phyloP scores from a whole-genome alignment of 805 yeast genomes.

The Wickerhamomyces chambardii region DNA sequence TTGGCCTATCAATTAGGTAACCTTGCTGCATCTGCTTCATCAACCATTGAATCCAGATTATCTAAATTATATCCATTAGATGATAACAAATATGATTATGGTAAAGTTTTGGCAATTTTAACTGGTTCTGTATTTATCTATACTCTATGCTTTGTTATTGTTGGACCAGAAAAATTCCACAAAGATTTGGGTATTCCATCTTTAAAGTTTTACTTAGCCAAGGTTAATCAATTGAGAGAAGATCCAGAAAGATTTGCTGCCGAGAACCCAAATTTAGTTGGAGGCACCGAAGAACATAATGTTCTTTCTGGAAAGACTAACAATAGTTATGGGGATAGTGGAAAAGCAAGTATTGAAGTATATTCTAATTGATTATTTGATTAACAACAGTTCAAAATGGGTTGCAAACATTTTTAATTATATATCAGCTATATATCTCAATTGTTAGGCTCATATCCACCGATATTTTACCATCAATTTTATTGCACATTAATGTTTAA shows the following conservation, averaged over 20 bases:
- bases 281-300: no score
- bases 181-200: slow-evolving; percentile 22
- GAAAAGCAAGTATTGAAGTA: no score
- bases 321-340: no score
- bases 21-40: slow-evolving; percentile 60
- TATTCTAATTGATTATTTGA: no score
- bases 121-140: slow-evolving; percentile 59
- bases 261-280: no score
- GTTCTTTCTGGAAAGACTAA: no score
- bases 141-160: slow-evolving; percentile 32
- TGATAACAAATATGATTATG: slow-evolving; percentile 35
- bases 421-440: no score
- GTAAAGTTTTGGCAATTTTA: slow-evolving; percentile 62
- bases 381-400: no score
- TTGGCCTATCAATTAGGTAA: slow-evolving; percentile 66
- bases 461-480: no score
- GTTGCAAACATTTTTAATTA: no score
- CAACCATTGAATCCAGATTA: slow-evolving; percentile 60
- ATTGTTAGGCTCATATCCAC: no score
- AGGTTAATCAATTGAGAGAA: slow-evolving; percentile 12
- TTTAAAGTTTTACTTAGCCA: slow-evolving; percentile 20
- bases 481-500: no score
- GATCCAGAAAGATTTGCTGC: neutral
- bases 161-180: slow-evolving; percentile 51
- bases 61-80: slow-evolving; percentile 52